A percentile compares a stretch with the other conserved stretches of the same genome.
Conservation (phyloP, 2,329 filamentous ascomycete genomes). For the Colletotrichum brevisporum region DNA sequence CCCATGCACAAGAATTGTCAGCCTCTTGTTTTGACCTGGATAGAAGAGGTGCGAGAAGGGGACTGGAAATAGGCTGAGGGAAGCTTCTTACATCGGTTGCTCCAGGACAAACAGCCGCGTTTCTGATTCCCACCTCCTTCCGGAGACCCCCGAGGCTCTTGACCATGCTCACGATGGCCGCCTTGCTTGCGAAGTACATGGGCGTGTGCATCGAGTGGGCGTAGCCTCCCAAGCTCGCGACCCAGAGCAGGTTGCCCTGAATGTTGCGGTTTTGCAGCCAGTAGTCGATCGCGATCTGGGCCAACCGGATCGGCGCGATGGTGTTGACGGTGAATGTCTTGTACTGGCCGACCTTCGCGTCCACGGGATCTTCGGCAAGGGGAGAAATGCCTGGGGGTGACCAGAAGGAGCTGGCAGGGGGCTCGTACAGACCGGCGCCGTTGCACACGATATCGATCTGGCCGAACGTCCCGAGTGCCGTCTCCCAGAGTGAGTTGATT, state of each 20-base stretch:
- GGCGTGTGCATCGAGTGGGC: constrained; percentile 48
- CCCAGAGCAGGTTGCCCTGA: constrained; percentile 54
- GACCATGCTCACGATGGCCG: constrained; percentile 40
- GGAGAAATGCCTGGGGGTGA: constrained; percentile 44
- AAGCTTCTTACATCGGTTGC: not conserved
- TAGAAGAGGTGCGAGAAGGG: not conserved
- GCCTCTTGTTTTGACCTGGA: not conserved
- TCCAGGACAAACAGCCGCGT: constrained; percentile 13
- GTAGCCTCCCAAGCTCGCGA: constrained; percentile 49
- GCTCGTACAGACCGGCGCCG: constrained; percentile 46
- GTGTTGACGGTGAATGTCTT: constrained; percentile 46
- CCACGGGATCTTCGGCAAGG: constrained; percentile 40
- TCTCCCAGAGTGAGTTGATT: constrained; percentile 45
- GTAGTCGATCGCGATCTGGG: constrained; percentile 48
- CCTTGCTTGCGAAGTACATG: constrained; percentile 49
- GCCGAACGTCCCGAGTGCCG: constrained; percentile 33
- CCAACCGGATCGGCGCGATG: constrained; percentile 45
- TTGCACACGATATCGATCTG: constrained; percentile 41
- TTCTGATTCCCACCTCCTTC: constrained; percentile 10
- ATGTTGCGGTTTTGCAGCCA: constrained; percentile 46
- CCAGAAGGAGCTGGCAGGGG: constrained; percentile 47
- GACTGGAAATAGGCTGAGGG: not conserved
- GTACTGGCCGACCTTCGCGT: constrained; percentile 44
- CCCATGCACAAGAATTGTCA: not conserved
- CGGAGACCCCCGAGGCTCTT: constrained; percentile 2